Percentiles rank a stretch among this genome's conserved stretches.
These are phyloP conservation scores for Mucuna pruriens DNA, from an alignment of 306 rosid genomes.

Conservation along the genomic window DNA sequence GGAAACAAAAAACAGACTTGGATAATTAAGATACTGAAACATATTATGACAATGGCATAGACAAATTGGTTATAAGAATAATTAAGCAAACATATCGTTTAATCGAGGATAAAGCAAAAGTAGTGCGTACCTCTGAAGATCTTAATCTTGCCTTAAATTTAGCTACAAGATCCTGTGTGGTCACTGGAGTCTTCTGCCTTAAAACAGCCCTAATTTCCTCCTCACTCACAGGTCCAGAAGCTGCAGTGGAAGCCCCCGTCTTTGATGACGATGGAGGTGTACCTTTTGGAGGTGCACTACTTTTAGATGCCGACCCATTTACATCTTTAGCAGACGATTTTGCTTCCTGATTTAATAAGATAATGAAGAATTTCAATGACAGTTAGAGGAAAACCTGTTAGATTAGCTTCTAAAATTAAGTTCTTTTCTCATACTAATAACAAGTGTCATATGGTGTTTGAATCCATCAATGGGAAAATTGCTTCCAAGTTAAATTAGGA, in stretches of 20 bases:
- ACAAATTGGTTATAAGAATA: not conserved
- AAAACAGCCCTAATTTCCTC: constrained; percentile 92
- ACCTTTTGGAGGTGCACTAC: constrained; percentile 59
- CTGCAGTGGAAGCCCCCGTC: constrained; percentile 50
- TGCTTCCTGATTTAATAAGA: constrained; percentile 60
- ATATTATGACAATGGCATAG: not conserved
- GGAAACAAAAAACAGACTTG: constrained; percentile 10
- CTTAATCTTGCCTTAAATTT: constrained; percentile 84
- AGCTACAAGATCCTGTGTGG: constrained; percentile 92
- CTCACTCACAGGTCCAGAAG: constrained; percentile 85
- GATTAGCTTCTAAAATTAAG: constrained; percentile 17
- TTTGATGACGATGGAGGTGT: constrained; percentile 53
- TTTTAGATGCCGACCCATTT: constrained; percentile 56
- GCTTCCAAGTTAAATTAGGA: constrained; percentile 17
- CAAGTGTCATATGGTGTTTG: constrained; percentile 17
- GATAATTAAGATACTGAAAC: not conserved
- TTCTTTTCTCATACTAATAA: not conserved
- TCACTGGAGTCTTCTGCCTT: constrained; percentile 79
- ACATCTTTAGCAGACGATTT: constrained; percentile 66
- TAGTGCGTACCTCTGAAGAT: constrained; percentile 63
- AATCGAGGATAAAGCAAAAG: constrained; percentile 27
- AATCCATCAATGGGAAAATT: constrained; percentile 13
- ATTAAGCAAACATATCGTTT: constrained; percentile 15
- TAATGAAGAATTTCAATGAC: constrained; percentile 31
- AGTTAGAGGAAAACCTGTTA: constrained; percentile 12